Percentiles rank a stretch among this genome's conserved stretches.
phyloP scores from a whole-genome alignment of 179 eudicot species.

The Amaranthus tricolor region DNA sequence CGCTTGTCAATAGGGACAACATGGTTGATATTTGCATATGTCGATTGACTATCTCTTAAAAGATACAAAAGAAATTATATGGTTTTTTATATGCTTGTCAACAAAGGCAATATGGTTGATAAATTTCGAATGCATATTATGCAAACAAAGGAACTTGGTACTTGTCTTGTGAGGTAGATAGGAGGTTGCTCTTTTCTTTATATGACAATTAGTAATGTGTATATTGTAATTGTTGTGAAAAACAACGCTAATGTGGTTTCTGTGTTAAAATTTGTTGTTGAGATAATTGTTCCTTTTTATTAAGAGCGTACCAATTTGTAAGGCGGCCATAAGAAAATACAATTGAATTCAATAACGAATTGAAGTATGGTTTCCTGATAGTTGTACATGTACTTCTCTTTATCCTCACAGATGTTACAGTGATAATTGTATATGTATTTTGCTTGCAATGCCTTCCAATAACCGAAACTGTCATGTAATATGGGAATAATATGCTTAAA shows the following conservation, averaged over 20 bases:
- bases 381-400: no score
- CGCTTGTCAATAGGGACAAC: no score
- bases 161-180: constrained; percentile 96
- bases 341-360: no score
- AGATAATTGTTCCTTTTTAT: constrained; percentile 44
- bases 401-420: no score
- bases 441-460: no score
- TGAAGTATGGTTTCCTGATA: no score
- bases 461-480: no score
- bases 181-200: constrained; percentile 98
- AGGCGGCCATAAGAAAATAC: no score
- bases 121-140: constrained; percentile 94
- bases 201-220: constrained; percentile 98
- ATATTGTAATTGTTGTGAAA: constrained; percentile 97
- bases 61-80: not conserved
- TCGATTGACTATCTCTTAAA: not conserved
- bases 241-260: constrained; percentile 98
- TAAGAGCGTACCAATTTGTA: not conserved
- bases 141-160: constrained; percentile 99
- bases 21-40: not conserved
- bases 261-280: constrained; percentile 93
- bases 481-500: no score
- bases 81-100: constrained; percentile 2
- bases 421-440: no score
- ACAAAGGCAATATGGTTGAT: constrained; percentile 98